Evolutionary conservation across 106 monocot genomes (phyloP).

Genomic region (Dendrobium catenatum): DNA sequence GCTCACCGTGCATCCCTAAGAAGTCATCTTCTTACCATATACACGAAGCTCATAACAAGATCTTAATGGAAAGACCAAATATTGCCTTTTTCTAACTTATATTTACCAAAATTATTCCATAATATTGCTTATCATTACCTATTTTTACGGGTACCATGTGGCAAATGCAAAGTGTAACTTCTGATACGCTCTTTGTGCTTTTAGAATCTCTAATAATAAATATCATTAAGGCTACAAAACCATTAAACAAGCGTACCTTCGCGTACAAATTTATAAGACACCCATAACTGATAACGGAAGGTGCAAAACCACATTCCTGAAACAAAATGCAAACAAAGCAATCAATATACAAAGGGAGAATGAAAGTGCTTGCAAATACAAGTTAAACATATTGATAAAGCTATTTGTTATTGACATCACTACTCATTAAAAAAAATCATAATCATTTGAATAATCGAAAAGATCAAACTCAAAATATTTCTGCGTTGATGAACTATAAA

Average conservation of each 20-base stretch:
- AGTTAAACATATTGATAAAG: not conserved
- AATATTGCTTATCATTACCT: no score
- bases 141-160: not conserved
- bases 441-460: not conserved
- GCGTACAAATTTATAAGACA: constrained; percentile 90
- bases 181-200: not conserved
- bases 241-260: constrained; percentile 39
- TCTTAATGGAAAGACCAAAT: no score
- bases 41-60: no score
- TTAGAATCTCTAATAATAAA: not conserved
- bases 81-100: no score
- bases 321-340: constrained; percentile 20
- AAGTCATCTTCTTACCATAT: no score
- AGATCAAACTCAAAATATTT: not conserved
- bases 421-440: not conserved
- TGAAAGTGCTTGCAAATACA: not conserved
- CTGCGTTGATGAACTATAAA: not conserved
- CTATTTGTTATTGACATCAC: not conserved
- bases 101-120: no score
- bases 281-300: constrained; percentile 88
- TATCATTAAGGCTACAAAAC: not conserved
- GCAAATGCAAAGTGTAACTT: not conserved
- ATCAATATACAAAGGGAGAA: constrained; percentile 9
- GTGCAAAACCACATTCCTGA: constrained; percentile 86
- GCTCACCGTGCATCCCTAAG: no score